phyloP scores from a whole-genome alignment of 208 protist genomes.

The Perkinsela sp. region DNA sequence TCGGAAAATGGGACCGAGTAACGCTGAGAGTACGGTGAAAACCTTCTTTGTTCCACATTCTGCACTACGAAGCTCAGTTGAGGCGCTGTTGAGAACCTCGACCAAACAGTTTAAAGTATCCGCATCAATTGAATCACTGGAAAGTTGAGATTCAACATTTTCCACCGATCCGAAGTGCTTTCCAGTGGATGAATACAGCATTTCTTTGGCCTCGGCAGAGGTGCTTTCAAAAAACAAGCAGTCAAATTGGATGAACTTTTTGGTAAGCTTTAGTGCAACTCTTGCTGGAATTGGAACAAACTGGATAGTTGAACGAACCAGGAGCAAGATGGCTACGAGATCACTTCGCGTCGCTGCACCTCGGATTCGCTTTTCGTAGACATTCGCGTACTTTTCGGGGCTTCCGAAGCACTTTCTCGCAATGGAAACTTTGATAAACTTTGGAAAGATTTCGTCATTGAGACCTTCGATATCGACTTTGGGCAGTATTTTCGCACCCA shows the following conservation, averaged over 20 bases:
- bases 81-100: not conserved
- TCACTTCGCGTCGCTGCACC: not conserved
- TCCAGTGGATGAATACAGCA: not conserved
- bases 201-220: not conserved
- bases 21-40: not conserved
- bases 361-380: not conserved
- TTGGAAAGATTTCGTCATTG: not conserved
- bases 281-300: not conserved
- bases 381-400: not conserved
- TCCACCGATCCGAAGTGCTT: not conserved
- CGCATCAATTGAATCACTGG: not conserved
- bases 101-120: not conserved
- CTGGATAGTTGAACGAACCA: not conserved
- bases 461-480: not conserved
- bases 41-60: not conserved
- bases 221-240: not conserved
- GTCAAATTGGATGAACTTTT: not conserved
- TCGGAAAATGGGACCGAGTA: not conserved
- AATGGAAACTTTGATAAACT: not conserved
- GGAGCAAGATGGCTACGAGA: not conserved
- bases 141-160: not conserved
- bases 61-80: not conserved
- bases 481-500: not conserved
- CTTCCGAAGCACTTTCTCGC: not conserved
- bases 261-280: not conserved